A percentile compares a stretch with the other conserved stretches of the same genome.
Conservation (phyloP, 805 yeast species). For the Saccharomycopsis amapae region DNA sequence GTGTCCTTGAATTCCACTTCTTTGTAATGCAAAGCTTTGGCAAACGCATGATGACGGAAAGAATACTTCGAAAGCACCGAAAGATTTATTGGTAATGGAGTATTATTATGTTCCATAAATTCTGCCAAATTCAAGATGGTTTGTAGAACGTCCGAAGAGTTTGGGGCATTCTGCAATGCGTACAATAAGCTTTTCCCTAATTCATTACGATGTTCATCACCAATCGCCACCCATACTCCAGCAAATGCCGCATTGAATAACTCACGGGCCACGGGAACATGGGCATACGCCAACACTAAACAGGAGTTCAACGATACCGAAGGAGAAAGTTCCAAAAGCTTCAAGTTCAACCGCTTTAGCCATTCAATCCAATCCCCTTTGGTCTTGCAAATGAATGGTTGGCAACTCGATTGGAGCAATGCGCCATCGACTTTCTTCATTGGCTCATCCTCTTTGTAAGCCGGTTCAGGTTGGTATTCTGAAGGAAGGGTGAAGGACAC, state of each 20-base stretch:
- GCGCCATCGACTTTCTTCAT: conserved; percentile 40
- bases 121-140: conserved; percentile 85
- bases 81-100: conserved; percentile 86
- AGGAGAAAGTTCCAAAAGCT: conserved; percentile 83
- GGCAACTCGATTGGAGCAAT: conserved; percentile 80
- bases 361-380: conserved; percentile 98
- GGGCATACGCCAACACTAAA: conserved; percentile 78
- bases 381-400: conserved; percentile 78
- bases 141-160: conserved; percentile 86
- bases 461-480: conserved; percentile 15
- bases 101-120: conserved; percentile 96
- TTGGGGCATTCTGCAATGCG: conserved; percentile 79
- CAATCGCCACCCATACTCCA: conserved; percentile 90
- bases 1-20: conserved; percentile 83
- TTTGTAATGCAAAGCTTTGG: conserved; percentile 93
- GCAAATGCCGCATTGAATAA: conserved; percentile 92
- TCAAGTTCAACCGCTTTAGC: conserved; percentile 82
- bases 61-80: conserved; percentile 88
- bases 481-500: conserved; percentile 20
- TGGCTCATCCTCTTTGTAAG: conserved; percentile 11
- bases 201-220: conserved; percentile 84
- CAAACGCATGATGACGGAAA: conserved; percentile 93
- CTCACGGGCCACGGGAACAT: conserved; percentile 82
- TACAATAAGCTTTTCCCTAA: conserved; percentile 76
- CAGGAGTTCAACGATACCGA: conserved; percentile 93